These are phyloP conservation scores for Pleurotus ostreatus DNA, from an alignment of 768 basidiomycete genomes.

Conservation along the genomic window DNA sequence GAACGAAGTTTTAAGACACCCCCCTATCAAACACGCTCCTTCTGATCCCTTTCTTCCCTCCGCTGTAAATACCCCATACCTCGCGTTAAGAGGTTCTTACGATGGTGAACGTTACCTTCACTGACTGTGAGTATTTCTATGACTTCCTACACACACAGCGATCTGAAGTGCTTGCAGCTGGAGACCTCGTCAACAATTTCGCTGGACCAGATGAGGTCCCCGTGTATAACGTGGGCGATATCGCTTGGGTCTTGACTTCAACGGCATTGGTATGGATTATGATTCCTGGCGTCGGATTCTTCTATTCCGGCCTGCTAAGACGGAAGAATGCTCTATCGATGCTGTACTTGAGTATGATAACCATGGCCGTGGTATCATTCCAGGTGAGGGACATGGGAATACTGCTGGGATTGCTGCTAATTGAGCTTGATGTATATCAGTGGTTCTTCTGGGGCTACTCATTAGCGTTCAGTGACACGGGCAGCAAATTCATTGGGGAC, in stretches of 20 bases:
- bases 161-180: background rate
- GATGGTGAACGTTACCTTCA: slow-evolving; percentile 1
- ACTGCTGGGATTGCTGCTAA: too few relatives aligned
- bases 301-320: slow-evolving; percentile 87
- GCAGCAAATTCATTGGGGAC: slow-evolving; percentile 73
- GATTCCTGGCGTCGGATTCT: slow-evolving; percentile 83
- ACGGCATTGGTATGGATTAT: slow-evolving; percentile 84
- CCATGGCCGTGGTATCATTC: slow-evolving; percentile 77
- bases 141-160: background rate
- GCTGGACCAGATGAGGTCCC: background rate
- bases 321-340: slow-evolving; percentile 92
- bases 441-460: slow-evolving; percentile 99
- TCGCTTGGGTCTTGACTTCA: slow-evolving; percentile 57
- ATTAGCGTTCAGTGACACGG: slow-evolving; percentile 82
- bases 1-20: background rate
- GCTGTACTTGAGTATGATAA: slow-evolving; percentile 81
- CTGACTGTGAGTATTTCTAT: background rate
- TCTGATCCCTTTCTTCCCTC: background rate
- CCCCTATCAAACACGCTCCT: background rate
- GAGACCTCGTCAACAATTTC: slow-evolving; percentile 7
- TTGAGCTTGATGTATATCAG: slow-evolving; percentile 27
- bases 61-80: background rate
- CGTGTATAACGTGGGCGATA: slow-evolving; percentile 45
- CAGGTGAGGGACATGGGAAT: slow-evolving; percentile 48
- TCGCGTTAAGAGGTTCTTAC: background rate